phyloP scores from a whole-genome alignment of 1,139 yeast genomes.

The Maudiozyma humilis region DNA sequence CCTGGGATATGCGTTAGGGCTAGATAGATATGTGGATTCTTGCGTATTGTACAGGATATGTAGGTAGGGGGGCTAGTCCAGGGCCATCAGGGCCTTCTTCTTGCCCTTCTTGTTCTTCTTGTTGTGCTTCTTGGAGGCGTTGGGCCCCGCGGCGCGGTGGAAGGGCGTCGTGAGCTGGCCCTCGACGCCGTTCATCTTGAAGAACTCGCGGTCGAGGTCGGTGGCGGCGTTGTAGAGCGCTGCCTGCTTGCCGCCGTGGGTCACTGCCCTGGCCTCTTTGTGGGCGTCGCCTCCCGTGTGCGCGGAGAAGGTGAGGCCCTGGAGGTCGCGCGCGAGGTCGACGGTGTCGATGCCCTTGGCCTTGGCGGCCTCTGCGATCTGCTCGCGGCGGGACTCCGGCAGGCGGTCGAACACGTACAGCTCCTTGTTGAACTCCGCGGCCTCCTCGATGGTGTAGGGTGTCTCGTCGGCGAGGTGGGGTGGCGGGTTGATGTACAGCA shows the following conservation, averaged over 20 bases:
- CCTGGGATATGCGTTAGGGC: background rate
- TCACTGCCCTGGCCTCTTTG: slow-evolving; percentile 37
- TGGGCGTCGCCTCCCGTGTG: slow-evolving; percentile 50
- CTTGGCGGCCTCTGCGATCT: slow-evolving; percentile 53
- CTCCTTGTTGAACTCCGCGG: slow-evolving; percentile 61
- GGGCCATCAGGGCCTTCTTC: slow-evolving; percentile 16
- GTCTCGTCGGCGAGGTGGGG: slow-evolving; percentile 49
- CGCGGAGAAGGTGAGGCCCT: slow-evolving; percentile 68
- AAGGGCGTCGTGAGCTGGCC: slow-evolving; percentile 67
- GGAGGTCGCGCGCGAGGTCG: slow-evolving; percentile 61
- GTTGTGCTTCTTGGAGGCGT: slow-evolving; percentile 56
- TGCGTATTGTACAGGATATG: background rate
- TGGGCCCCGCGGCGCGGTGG: slow-evolving; percentile 42
- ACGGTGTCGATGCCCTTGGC: slow-evolving; percentile 49
- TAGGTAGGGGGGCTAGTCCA: slow-evolving; percentile 9
- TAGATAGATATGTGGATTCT: background rate
- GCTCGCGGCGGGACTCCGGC: slow-evolving; percentile 67
- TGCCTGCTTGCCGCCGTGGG: slow-evolving; percentile 74
- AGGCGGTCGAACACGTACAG: slow-evolving; percentile 56
- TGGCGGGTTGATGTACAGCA: slow-evolving; percentile 82
- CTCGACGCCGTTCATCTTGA: slow-evolving; percentile 53
- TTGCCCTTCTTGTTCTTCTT: slow-evolving; percentile 54
- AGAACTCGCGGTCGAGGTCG: slow-evolving; percentile 78
- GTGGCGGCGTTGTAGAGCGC: slow-evolving; percentile 69
- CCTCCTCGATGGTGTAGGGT: slow-evolving; percentile 43